Conservation (phyloP, 2,329 filamentous ascomycete genomes). For the Aspergillus luchuensis region DNA sequence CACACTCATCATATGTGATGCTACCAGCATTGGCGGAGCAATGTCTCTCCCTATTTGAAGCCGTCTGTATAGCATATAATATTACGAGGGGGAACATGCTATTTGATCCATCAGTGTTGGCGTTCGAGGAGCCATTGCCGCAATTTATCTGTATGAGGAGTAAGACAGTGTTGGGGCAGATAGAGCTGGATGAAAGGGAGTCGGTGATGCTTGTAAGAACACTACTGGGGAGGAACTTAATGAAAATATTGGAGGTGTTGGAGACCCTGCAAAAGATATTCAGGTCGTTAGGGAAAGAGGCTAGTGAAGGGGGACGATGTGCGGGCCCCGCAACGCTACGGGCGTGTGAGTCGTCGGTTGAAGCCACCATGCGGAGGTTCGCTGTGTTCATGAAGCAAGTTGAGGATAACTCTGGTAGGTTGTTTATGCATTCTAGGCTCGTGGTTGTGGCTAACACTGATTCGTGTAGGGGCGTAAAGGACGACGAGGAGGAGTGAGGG, state of each 20-base stretch:
- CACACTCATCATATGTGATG: conserved; percentile 34
- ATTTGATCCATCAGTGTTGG: conserved; percentile 26
- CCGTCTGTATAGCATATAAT: conserved; percentile 29
- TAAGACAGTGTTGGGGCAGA: conserved; percentile 28
- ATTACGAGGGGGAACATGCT: conserved; percentile 25
- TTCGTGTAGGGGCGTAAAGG: no score
- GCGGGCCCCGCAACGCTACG: conserved; percentile 14
- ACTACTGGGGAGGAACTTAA: conserved; percentile 25
- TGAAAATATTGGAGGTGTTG: conserved; percentile 27
- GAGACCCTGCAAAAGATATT: conserved; percentile 22
- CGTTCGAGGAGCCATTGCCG: conserved; percentile 26
- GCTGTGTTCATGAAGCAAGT: conserved; percentile 29
- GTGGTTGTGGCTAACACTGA: neutral
- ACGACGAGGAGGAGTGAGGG: neutral
- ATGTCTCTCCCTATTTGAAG: conserved; percentile 31
- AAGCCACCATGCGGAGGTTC: conserved; percentile 26
- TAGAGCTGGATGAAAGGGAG: conserved; percentile 31
- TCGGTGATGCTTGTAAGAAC: conserved; percentile 25
- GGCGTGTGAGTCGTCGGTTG: conserved; percentile 25
- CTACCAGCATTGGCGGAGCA: conserved; percentile 44
- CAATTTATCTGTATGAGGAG: conserved; percentile 31
- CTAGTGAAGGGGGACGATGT: conserved; percentile 8
- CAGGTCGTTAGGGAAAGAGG: conserved; percentile 17
- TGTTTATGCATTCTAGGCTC: neutral
- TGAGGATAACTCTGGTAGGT: conserved; percentile 20